These are phyloP conservation scores for Scheffersomyces cryptocercus DNA, from an alignment of 1,139 yeast genomes.

Conservation along the genomic window DNA sequence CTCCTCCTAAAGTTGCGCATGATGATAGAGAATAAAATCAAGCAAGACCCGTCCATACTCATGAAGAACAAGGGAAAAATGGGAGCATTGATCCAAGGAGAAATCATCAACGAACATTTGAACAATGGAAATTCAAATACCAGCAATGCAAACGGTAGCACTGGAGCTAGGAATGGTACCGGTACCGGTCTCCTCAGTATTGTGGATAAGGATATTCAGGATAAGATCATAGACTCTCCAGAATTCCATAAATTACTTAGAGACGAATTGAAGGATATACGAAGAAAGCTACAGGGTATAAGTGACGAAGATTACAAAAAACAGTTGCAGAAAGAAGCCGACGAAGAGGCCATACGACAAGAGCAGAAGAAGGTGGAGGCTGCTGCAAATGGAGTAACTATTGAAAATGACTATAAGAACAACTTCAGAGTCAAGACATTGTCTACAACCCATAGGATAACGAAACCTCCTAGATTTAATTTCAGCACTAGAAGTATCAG, in stretches of 20 bases:
- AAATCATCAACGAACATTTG: slow-evolving; percentile 29
- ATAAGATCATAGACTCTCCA: slow-evolving; percentile 46
- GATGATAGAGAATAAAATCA: slow-evolving; percentile 48
- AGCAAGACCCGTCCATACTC: slow-evolving; percentile 50
- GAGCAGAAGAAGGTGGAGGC: slow-evolving; percentile 4
- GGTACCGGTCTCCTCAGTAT: slow-evolving; percentile 28
- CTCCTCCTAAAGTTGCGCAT: slow-evolving; percentile 42
- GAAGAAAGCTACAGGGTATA: slow-evolving; percentile 34
- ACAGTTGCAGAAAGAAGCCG: slow-evolving; percentile 21
- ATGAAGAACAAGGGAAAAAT: slow-evolving; percentile 52
- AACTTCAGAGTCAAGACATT: slow-evolving; percentile 30
- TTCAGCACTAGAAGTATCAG: slow-evolving; percentile 11
- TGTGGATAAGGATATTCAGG: slow-evolving; percentile 49
- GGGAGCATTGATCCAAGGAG: slow-evolving; percentile 57
- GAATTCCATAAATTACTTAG: slow-evolving; percentile 37
- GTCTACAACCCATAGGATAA: slow-evolving; percentile 19
- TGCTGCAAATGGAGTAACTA: neutral
- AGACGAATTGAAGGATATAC: slow-evolving; percentile 36
- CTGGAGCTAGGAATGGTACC: slow-evolving; percentile 1
- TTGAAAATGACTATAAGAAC: slow-evolving; percentile 22
- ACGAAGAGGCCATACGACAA: slow-evolving; percentile 7
- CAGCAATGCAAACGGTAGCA: neutral
- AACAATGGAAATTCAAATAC: slow-evolving; percentile 4
- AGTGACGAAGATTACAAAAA: slow-evolving; percentile 43
- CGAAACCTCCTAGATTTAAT: slow-evolving; percentile 36